Evolutionary conservation across 169 alveolate species (phyloP).

Genomic region (Plasmodium relictum): DNA sequence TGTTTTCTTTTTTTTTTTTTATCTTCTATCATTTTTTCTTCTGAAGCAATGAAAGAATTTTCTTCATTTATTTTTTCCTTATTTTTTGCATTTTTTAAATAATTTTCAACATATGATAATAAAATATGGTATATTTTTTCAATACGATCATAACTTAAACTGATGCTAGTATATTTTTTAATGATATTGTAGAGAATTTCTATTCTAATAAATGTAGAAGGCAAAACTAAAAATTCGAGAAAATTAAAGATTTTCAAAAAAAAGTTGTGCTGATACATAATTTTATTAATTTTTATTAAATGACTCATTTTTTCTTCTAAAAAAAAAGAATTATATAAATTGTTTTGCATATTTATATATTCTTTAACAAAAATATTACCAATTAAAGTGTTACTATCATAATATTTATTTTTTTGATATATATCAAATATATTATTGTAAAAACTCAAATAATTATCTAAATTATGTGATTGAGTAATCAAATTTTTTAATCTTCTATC

Average conservation of each 20-base stretch:
- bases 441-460: conserved; percentile 32
- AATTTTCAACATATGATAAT: not conserved
- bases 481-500: conserved; percentile 31
- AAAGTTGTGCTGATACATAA: conserved; percentile 31
- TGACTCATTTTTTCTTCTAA: not conserved
- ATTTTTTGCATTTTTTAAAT: not conserved
- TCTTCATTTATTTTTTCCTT: not conserved
- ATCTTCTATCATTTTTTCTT: not conserved
- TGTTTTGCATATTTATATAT: conserved; percentile 52
- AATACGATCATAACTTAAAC: conserved; percentile 6
- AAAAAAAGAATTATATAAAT: conserved; percentile 26
- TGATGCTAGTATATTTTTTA: conserved; percentile 2
- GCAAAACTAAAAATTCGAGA: conserved; percentile 33
- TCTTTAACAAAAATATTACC: conserved; percentile 30
- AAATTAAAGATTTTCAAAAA: conserved; percentile 54
- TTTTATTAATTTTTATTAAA: conserved; percentile 36
- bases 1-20: not conserved
- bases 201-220: conserved; percentile 32
- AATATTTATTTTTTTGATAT: conserved; percentile 43
- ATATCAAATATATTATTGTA: conserved; percentile 12
- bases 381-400: not conserved
- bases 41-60: not conserved
- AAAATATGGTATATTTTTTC: conserved; percentile 23
- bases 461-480: conserved; percentile 3
- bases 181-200: conserved; percentile 24